A percentile compares a stretch with the other conserved stretches of the same genome.
These are phyloP conservation scores for Cymbopogon flexuosus DNA, from an alignment of 202 grass and related monocot species.

Conservation along the genomic window DNA sequence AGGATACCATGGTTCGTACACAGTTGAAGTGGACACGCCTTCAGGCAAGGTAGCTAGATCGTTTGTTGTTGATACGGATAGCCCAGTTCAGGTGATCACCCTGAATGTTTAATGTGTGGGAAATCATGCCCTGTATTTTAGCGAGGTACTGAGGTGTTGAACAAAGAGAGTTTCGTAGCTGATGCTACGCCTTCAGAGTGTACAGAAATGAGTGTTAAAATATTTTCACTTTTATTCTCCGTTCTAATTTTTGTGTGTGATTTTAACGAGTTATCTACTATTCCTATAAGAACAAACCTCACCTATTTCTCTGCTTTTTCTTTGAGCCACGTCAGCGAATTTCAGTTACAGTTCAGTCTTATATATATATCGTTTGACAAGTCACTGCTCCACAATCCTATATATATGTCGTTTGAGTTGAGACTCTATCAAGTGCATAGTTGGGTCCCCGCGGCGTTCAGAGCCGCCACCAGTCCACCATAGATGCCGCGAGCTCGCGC, in stretches of 20 bases:
- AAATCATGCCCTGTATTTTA: not conserved
- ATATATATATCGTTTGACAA: too few species aligned
- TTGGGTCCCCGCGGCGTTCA: too few species aligned
- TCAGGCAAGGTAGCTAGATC: constrained; percentile 41
- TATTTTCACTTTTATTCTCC: not conserved
- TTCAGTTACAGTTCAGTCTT: too few species aligned
- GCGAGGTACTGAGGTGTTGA: not conserved
- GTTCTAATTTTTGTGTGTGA: not conserved
- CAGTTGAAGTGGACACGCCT: constrained; percentile 46
- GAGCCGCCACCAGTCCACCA: too few species aligned
- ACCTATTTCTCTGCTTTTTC: too few species aligned
- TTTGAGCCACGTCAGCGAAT: too few species aligned
- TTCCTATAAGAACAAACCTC: too few species aligned
- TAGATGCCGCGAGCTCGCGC: too few species aligned
- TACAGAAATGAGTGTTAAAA: not conserved
- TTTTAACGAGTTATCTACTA: too few species aligned
- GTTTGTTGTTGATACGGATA: constrained; percentile 69
- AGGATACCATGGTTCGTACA: constrained; percentile 79
- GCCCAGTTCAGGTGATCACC: constrained; percentile 48
- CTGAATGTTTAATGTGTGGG: constrained; percentile 46
- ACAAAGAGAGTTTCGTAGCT: not conserved
- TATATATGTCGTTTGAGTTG: too few species aligned
- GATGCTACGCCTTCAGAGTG: not conserved
- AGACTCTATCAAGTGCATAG: too few species aligned
- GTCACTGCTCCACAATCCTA: too few species aligned